Evolutionary conservation across 2,329 filamentous ascomycete genomes (phyloP), one percentile per base, ranked within the genome.

Genomic region (Fusarium sp.): DNA sequence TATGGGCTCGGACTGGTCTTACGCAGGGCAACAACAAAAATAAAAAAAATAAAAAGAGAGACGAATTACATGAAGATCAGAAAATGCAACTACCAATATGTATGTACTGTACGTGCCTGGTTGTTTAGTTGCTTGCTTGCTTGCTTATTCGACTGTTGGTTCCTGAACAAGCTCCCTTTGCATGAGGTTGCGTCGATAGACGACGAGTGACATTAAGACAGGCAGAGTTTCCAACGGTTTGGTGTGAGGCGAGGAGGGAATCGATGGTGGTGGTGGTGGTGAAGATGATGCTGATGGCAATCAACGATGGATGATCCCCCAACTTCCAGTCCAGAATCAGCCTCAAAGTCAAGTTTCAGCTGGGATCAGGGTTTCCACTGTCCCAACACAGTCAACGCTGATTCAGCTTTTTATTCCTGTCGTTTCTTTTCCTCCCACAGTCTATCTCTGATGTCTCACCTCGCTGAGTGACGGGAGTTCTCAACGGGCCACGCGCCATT

Each of bases 401-500:
- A 53, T 49, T 33, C 29, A 49, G 27, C 23, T 13, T 8, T 37
- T 23, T 42, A 27, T 14, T 21, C 6, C 4, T 37, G 25, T 9
- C 36, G n/a, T n/a, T n/a, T n/a, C n/a, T n/a, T n/a, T n/a, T n/a
- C n/a, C n/a, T n/a, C n/a, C n/a, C n/a, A n/a, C n/a, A n/a, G n/a
- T n/a, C n/a, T n/a, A n/a, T n/a, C n/a, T n/a, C n/a, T n/a, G n/a
- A n/a, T n/a, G n/a, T n/a, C n/a, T 25, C 25, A 27, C 25, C 10
- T 39, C 23, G 17, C 31, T 35, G 20, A 36, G 21, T 18, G 42
- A 25, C 11, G 20, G 3, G 15, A 31, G 37, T 45, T 41, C 50
- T 43, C 35, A 48, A 62, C 45, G 37, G 71, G 76, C 62, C 75
- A 77, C 11, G 75, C 77, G 52, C 65, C 66, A 67, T 69, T 54